A percentile compares a stretch with the other conserved stretches of the same genome.
phyloP scores from a whole-genome alignment of 2,329 filamentous ascomycete species.

The Ascochyta fabae region DNA sequence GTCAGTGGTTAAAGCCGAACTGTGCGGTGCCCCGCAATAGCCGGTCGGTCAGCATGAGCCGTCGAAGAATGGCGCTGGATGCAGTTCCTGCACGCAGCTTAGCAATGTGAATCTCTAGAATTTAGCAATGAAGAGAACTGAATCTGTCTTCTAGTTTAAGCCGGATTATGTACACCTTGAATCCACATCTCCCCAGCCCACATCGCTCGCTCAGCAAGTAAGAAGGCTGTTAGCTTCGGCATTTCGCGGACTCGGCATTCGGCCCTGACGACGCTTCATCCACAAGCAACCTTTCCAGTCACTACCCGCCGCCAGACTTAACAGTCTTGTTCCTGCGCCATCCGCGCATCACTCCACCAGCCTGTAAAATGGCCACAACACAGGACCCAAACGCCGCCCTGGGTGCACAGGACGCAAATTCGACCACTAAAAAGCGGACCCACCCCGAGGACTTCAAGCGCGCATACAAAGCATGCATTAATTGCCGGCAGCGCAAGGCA shows the following conservation, averaged over 20 bases:
- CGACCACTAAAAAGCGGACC: constrained; percentile 42
- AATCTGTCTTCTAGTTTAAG: background rate
- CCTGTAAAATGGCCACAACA: constrained; percentile 21
- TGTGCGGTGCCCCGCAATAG: constrained; percentile 11
- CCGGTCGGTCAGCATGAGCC: constrained; percentile 3
- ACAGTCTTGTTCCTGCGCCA: constrained; percentile 37
- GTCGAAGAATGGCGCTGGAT: constrained; percentile 6
- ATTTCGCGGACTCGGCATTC: constrained; percentile 8
- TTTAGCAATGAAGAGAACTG: background rate
- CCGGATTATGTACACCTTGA: background rate
- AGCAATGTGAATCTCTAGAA: background rate
- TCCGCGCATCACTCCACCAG: constrained; percentile 33
- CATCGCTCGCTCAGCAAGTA: background rate
- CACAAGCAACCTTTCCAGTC: constrained; percentile 22
- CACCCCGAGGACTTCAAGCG: constrained; percentile 57
- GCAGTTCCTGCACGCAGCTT: background rate
- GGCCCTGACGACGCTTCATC: background rate
- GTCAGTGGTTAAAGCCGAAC: constrained; percentile 2
- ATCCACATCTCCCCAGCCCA: background rate
- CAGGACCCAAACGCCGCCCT: constrained; percentile 25
- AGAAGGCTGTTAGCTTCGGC: constrained; percentile 4
- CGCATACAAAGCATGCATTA: constrained; percentile 62
- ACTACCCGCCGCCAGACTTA: constrained; percentile 26
- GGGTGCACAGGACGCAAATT: constrained; percentile 25
- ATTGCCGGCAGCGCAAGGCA: constrained; percentile 60